Percentiles rank a stretch among this genome's conserved stretches.
These are phyloP conservation scores for Groenewaldozyma auringiensis DNA, from an alignment of 1,139 yeast species.

Conservation along the genomic window DNA sequence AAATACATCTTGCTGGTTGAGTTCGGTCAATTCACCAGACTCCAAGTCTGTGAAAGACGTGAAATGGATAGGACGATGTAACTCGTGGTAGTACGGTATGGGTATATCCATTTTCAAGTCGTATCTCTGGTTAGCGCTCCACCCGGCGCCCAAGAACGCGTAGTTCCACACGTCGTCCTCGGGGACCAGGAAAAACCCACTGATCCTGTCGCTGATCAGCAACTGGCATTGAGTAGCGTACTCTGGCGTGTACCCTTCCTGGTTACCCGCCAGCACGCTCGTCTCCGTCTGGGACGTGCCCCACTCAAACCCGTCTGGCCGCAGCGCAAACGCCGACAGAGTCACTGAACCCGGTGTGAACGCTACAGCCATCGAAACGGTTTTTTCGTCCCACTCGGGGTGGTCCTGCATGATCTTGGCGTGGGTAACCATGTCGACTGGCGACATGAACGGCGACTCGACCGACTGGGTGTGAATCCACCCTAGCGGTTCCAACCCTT, in stretches of 20 bases:
- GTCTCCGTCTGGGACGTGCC: conserved; percentile 56
- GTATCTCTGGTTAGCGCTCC: conserved; percentile 56
- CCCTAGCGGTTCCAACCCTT: conserved; percentile 34
- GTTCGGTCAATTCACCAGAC: conserved; percentile 43
- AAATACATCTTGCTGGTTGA: conserved; percentile 66
- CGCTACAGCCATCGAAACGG: conserved; percentile 57
- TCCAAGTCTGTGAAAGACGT: conserved; percentile 64
- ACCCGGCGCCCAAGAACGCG: conserved; percentile 79
- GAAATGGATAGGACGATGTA: conserved; percentile 87
- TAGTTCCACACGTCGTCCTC: conserved; percentile 84
- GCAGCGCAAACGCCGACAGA: conserved; percentile 55
- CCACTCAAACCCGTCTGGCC: conserved; percentile 69
- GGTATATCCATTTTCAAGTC: conserved; percentile 73
- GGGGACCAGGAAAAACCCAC: conserved; percentile 85
- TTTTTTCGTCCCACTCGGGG: conserved; percentile 33
- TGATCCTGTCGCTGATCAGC: conserved; percentile 63
- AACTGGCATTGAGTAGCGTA: conserved; percentile 64
- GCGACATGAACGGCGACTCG: conserved; percentile 54
- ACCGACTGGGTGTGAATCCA: conserved; percentile 60
- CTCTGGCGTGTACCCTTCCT: conserved; percentile 54
- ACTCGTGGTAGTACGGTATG: conserved; percentile 69
- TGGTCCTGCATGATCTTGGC: conserved; percentile 38
- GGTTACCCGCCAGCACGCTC: conserved; percentile 33
- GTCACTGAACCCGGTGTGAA: conserved; percentile 84
- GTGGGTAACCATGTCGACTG: conserved; percentile 63